Percentiles rank a stretch among this genome's conserved stretches.
phyloP scores from a whole-genome alignment of 306 rosid species.

The Ormosia emarginata region DNA sequence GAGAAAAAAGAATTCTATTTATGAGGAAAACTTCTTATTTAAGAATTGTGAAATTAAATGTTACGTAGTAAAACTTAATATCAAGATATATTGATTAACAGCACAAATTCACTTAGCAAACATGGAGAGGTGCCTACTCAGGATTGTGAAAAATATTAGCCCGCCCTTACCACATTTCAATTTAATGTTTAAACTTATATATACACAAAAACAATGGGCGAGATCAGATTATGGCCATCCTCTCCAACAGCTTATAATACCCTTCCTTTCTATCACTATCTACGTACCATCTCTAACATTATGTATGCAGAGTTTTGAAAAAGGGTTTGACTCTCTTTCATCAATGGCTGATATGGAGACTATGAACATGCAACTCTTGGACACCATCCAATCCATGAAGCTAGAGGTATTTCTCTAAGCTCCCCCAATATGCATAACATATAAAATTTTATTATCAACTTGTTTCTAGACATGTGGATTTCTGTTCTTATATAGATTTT shows the following conservation, averaged over 20 bases:
- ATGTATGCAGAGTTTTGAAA: not conserved
- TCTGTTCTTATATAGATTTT: not conserved
- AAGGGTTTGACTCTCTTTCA: not conserved
- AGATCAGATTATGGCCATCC: not conserved
- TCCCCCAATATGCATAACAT: not conserved
- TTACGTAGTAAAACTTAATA: not conserved
- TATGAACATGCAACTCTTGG: not conserved
- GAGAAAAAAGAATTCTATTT: not conserved
- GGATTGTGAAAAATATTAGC: not conserved
- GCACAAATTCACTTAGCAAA: not conserved
- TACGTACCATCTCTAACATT: not conserved
- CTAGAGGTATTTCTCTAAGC: conserved; percentile 20
- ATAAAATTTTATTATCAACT: not conserved
- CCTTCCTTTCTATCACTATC: not conserved
- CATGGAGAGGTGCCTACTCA: not conserved
- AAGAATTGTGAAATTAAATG: not conserved
- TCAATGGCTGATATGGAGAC: not conserved
- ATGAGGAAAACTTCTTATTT: not conserved
- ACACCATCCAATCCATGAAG: conserved; percentile 5
- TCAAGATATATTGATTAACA: not conserved
- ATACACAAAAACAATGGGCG: not conserved
- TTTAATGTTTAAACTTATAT: not conserved
- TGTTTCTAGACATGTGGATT: not conserved
- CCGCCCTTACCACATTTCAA: not conserved
- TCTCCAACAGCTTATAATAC: not conserved